Evolutionary conservation across 2,329 filamentous ascomycete genomes (phyloP), one percentile per base, ranked within the genome.

Genomic region (Diaporthe australafricana): DNA sequence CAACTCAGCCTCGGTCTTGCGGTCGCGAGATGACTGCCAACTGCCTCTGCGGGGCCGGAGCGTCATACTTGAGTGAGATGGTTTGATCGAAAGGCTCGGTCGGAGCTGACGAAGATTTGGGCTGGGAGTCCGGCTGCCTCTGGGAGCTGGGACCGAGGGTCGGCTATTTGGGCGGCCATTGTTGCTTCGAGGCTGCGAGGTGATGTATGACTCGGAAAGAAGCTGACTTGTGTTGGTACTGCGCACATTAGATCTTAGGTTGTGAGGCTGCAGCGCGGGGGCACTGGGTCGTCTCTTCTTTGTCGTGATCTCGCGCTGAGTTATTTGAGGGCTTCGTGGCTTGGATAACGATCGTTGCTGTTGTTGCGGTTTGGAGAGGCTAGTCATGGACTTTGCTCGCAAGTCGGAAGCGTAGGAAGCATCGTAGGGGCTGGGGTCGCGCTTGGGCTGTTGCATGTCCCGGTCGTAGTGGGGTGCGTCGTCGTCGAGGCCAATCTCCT

Each of bases 401-500:
- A 85, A 77, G 73, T 86, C 83, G 67, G 84, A 79, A 42, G 84
- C 81, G 47, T 83, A 85, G 11, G 83, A 84, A 47, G 84, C 80
- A 73, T 86, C 87, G 74, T 89, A 88, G 45, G 88, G 88, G 74
- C 85, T 84, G 16, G 80, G 81, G 70, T 75, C 77, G 71, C 77
- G 75, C 75, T 84, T 85, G 72, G 80, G 72, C 70, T 81, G 80
- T 20, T 80, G 71, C 57, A 81, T 77, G 56, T 81, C 78, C 27
- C 80, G 77, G 27, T 79, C 75, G 62, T 81, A 79, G 40, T 78
- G 71, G 20, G 81, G 76, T 66, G 79, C 75, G 47, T 87, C 86
- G 74, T 95, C 91, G 77, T 95, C 92, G 38, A 98, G 89, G 16
- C 93, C 94, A 80, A 98, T 98, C 75, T 98, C 96, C 81, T 98